phyloP scores from a whole-genome alignment of 1,284 basidiomycete genomes.

The Gymnopus androsaceus region DNA sequence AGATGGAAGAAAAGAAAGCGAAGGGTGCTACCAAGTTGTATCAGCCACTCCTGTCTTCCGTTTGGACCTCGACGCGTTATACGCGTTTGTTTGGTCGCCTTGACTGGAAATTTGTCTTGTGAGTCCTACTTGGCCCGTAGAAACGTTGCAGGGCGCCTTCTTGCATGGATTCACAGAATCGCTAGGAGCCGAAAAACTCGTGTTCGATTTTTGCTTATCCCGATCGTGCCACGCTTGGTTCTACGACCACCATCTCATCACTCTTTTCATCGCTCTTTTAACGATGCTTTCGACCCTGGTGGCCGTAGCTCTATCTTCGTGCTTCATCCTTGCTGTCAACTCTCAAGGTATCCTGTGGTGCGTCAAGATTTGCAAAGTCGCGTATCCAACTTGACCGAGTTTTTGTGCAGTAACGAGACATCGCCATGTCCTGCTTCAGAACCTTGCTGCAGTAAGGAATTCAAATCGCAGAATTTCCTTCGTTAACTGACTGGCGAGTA shows the following conservation, averaged over 20 bases:
- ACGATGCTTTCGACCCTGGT: conserved; percentile 19
- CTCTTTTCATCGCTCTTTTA: conserved; percentile 14
- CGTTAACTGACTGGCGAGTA: conserved; percentile 24
- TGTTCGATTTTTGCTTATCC: no score
- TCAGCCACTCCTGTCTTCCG: no score
- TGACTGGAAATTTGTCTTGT: no score
- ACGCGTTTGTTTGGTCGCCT: no score
- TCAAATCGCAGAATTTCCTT: background rate
- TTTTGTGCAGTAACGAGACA: conserved; percentile 43
- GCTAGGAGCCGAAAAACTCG: no score
- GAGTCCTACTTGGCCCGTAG: no score
- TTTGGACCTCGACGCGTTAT: no score
- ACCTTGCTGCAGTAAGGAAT: conserved; percentile 55
- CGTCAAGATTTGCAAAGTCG: background rate
- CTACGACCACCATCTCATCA: background rate
- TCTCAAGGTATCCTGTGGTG: conserved; percentile 17
- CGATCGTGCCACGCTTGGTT: no score
- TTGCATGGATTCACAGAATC: no score
- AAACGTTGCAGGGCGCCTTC: no score
- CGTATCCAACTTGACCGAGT: background rate
- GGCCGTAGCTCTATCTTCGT: conserved; percentile 15
- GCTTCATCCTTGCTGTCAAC: conserved; percentile 6
- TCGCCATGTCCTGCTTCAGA: conserved; percentile 43
- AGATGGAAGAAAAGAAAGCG: no score
- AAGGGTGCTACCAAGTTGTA: no score